Evolutionary conservation across 2,329 filamentous ascomycete species (phyloP), one percentile per base, ranked within the genome.

Genomic region (Calonectria pauciramosa): DNA sequence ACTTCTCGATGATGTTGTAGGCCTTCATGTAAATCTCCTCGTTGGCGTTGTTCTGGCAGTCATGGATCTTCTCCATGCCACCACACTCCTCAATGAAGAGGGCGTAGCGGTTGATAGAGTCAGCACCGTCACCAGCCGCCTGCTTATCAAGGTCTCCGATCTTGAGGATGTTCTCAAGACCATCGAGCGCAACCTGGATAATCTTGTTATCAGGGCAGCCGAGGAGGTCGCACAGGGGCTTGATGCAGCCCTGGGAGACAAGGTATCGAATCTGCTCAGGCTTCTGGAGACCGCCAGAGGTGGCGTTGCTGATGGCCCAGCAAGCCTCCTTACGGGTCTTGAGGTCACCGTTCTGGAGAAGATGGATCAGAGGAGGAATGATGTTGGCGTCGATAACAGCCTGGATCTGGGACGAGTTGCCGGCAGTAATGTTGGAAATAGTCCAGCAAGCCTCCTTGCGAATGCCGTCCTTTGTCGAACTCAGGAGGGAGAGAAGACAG

Each of bases 1-100:
- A 99, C 90, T 98, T 98, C 91, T 99, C 97, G 80, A 99, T 99
- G 87, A 99, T 99, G 91, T 98, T 99, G 91, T 99, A 99, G 0
- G 97, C 97, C 93, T 99, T 99, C 96, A 99, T 99, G 91, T 99
- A 99, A 82, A 99, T 99, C 88, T 99, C 97, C 88, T 99, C 97
- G 88, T 99, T 99, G 89, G 96, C 96, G 83, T 99, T 99, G 90
- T 97, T 98, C 90, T 99, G 97, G 92, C 97, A 99, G 82, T 99
- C 96, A 88, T 99, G 97, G 81, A 99, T 99, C 93, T 99, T 99
- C 90, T 99, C 97, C 97, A 99, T 99, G 79, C 97, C 97, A 83
- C 96, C 95, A 80, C 96, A 98, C 87, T 99, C 97, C 88, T 99
- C 97, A 80, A 99, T 99, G 88, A 98, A 99, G 77, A 99, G 91